Base-by-base conservation (phyloP, 2,329 filamentous ascomycete genomes). In the Cladophialophora immunda region DNA sequence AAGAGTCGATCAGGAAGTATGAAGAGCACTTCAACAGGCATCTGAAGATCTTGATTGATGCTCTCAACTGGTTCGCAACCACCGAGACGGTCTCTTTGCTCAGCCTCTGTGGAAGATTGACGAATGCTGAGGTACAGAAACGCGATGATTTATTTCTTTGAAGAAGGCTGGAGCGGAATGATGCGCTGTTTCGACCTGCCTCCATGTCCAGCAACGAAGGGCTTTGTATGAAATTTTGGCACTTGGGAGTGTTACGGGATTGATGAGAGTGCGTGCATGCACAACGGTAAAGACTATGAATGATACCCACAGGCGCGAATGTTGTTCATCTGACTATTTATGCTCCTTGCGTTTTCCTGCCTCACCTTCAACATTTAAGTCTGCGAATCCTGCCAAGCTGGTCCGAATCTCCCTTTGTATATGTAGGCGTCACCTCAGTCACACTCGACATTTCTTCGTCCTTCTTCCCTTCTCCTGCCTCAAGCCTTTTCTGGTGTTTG, bases 31-130 rank as follows among this genome's bases (percentile, higher is more conserved):
- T 99, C 77, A 92, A 91, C 65, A 84, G 93, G 55, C 94, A 98
- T 79, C 81, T 99, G 73, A 94, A 97, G 81, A 97, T 98, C 72
- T 80, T 99, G 74, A 88, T 98, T 41, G 95, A 98, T 77, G 94
- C 93, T 62, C 45, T 99, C 69, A 98, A 99, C 74, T 97, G 98
- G 79, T 96, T 97, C 74, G 95, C 95, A 2, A 95, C 95, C 0
- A 98, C 95, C 0, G 95, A 99, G 82, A 98, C 95, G 45, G 94
- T 97, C 2, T 95, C 97, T 19, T 85, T 99, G 71, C 81, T 98
- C 69, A 94, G 94, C 71, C 83, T 99, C 17, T 97, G 93, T 76
- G 93, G 93, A 13, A 82, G 93, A 68, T 77, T 97, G 75, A 94
- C 67, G 41, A 70, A 72, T 56, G 72, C 72, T 3, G 72, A 74